Evolutionary conservation across 805 yeast genomes (phyloP).

Genomic region (Nakazawaea ambrosiae): DNA sequence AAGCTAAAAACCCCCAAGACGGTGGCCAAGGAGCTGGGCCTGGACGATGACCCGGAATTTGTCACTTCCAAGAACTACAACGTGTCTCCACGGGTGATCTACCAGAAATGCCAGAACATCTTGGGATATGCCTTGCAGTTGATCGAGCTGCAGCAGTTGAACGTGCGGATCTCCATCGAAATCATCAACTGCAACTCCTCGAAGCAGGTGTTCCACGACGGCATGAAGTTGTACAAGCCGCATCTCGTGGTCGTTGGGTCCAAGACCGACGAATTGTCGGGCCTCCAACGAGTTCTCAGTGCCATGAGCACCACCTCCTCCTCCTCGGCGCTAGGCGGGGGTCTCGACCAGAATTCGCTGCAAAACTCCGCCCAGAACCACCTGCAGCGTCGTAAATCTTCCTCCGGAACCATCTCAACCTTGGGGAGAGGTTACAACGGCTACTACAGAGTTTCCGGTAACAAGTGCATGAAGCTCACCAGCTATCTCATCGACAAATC

Average conservation of each 20-base stretch:
- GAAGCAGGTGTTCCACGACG: slow-evolving; percentile 43
- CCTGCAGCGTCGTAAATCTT: neutral
- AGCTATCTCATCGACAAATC: slow-evolving; percentile 9
- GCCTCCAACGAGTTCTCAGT: neutral
- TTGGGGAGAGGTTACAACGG: slow-evolving; percentile 14
- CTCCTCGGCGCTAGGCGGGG: neutral
- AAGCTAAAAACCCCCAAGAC: neutral
- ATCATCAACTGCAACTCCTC: slow-evolving; percentile 42
- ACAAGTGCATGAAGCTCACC: slow-evolving; percentile 10
- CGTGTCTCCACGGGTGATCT: slow-evolving; percentile 17
- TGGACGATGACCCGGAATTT: slow-evolving; percentile 16
- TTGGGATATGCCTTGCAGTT: slow-evolving; percentile 15
- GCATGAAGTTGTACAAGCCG: slow-evolving; percentile 54
- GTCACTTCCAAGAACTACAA: slow-evolving; percentile 11
- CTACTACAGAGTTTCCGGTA: slow-evolving; percentile 8
- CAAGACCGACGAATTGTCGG: slow-evolving; percentile 20
- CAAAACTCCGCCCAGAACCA: neutral
- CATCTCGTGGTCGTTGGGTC: slow-evolving; percentile 39
- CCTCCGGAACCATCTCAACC: slow-evolving; percentile 7
- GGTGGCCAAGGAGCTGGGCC: neutral
- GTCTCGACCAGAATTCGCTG: neutral
- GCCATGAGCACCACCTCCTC: slow-evolving; percentile 1
- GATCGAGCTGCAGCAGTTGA: slow-evolving; percentile 14
- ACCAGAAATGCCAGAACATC: slow-evolving; percentile 22
- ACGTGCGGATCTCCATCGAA: slow-evolving; percentile 45